Conservation (phyloP, 768 basidiomycete genomes). For the Lyophyllum shimeji region DNA sequence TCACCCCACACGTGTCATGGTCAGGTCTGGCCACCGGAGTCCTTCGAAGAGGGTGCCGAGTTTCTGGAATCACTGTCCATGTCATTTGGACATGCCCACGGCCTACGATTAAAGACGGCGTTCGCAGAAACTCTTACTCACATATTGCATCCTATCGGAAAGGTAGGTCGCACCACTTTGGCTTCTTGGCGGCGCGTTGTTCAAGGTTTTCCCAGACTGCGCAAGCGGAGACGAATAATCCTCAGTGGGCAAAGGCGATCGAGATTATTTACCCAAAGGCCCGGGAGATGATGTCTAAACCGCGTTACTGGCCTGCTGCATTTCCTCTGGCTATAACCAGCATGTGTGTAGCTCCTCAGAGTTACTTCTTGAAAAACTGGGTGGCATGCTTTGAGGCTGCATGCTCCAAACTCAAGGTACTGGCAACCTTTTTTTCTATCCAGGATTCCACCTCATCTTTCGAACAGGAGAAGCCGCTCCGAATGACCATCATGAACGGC, state of each 20-base stretch:
- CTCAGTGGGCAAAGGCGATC: constrained; percentile 91
- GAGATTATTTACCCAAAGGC: constrained; percentile 82
- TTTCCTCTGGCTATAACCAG: constrained; percentile 83
- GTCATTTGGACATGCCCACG: constrained; percentile 82
- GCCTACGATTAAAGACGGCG: constrained; percentile 75
- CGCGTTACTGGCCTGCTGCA: constrained; percentile 85
- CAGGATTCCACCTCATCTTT: constrained; percentile 5
- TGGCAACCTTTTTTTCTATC: background rate
- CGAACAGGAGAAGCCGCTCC: constrained; percentile 72
- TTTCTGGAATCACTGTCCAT: constrained; percentile 84
- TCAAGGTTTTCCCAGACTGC: constrained; percentile 58
- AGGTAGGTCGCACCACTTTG: constrained; percentile 43
- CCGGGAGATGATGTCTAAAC: constrained; percentile 82
- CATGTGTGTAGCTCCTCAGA: constrained; percentile 84
- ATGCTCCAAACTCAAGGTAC: constrained; percentile 78
- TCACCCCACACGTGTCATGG: background rate
- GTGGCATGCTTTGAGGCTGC: constrained; percentile 67
- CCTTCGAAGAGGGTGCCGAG: constrained; percentile 91
- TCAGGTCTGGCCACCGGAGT: constrained; percentile 91
- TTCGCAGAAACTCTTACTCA: constrained; percentile 82
- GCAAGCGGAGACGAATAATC: constrained; percentile 94
- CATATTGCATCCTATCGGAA: constrained; percentile 84
- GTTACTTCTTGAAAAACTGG: constrained; percentile 87
- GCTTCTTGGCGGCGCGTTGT: constrained; percentile 1
- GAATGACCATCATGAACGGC: constrained; percentile 76